These are phyloP conservation scores for Jaenimonas drosophilae DNA, from an alignment of 208 protist species.

Conservation along the genomic window DNA sequence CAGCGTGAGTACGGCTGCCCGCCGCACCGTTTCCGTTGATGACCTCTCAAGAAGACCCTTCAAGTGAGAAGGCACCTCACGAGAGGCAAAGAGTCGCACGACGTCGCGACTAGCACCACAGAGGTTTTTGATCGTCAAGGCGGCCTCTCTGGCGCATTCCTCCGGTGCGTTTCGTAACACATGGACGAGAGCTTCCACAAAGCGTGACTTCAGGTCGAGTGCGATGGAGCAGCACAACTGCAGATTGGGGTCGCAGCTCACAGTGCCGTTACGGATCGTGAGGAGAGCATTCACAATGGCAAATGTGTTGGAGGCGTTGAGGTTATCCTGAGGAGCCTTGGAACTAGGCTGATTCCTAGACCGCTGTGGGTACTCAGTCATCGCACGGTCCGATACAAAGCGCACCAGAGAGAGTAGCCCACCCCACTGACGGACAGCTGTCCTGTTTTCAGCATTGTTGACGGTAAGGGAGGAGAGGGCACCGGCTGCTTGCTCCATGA, in stretches of 20 bases:
- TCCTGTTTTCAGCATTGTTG: slow-evolving; percentile 77
- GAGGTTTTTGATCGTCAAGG: slow-evolving; percentile 81
- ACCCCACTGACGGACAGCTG: slow-evolving; percentile 56
- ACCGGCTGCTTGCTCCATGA: slow-evolving; percentile 84
- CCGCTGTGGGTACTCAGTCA: slow-evolving; percentile 31
- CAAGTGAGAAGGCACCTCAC: slow-evolving; percentile 33
- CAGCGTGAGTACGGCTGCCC: slow-evolving; percentile 52
- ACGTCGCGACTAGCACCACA: slow-evolving; percentile 34
- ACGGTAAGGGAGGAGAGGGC: slow-evolving; percentile 83
- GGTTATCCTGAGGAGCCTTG: slow-evolving; percentile 8
- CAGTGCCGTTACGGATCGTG: slow-evolving; percentile 73
- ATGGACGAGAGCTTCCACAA: slow-evolving; percentile 57
- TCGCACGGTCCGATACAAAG: slow-evolving; percentile 54
- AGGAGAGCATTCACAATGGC: slow-evolving; percentile 75
- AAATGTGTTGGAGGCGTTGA: slow-evolving; percentile 32
- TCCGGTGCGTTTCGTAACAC: slow-evolving; percentile 74
- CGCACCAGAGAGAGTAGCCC: slow-evolving; percentile 61
- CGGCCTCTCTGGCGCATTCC: slow-evolving; percentile 77
- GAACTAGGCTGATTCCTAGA: slow-evolving; percentile 11
- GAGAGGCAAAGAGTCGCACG: slow-evolving; percentile 27
- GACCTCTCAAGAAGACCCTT: slow-evolving; percentile 48
- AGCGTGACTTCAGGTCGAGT: slow-evolving; percentile 11
- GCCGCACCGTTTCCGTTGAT: slow-evolving; percentile 46
- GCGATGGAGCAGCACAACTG: slow-evolving; percentile 25
- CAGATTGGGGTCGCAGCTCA: slow-evolving; percentile 59